phyloP scores from a whole-genome alignment of 2,329 filamentous ascomycete species.

The Metarhizium robertsii region DNA sequence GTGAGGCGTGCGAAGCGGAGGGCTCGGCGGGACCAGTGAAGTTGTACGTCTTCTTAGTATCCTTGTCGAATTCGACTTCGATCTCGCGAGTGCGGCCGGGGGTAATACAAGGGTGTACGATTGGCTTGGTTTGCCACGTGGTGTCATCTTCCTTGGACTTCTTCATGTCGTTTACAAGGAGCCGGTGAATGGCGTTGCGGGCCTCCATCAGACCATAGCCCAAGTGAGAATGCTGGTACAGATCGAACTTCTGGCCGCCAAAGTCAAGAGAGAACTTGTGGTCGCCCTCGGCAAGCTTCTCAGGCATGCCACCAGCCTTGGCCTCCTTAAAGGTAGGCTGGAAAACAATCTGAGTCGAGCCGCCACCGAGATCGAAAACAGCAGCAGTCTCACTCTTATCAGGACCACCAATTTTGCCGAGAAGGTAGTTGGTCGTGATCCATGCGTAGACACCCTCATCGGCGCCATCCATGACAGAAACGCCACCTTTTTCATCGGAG shows the following conservation, averaged over 20 bases:
- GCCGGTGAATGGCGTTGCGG: slow-evolving; percentile 73
- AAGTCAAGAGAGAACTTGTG: slow-evolving; percentile 93
- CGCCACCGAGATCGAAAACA: slow-evolving; percentile 91
- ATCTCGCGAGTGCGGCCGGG: slow-evolving; percentile 70
- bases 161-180: slow-evolving; percentile 63
- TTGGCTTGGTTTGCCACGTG: slow-evolving; percentile 59
- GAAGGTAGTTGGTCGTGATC: slow-evolving; percentile 98
- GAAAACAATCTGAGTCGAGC: slow-evolving; percentile 97
- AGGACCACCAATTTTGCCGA: slow-evolving; percentile 92
- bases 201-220: slow-evolving; percentile 96
- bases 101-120: slow-evolving; percentile 79
- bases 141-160: slow-evolving; percentile 50
- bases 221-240: slow-evolving; percentile 97
- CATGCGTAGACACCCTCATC: slow-evolving; percentile 97
- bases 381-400: slow-evolving; percentile 87
- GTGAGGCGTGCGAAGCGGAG: slow-evolving; percentile 74
- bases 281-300: slow-evolving; percentile 77
- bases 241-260: slow-evolving; percentile 78
- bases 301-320: slow-evolving; percentile 68
- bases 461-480: slow-evolving; percentile 94
- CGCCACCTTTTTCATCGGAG: slow-evolving; percentile 72
- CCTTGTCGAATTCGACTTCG: slow-evolving; percentile 60
- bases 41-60: slow-evolving; percentile 58
- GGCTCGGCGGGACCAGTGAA: slow-evolving; percentile 76
- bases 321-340: slow-evolving; percentile 81